Evolutionary conservation across 371 early-diverging fungal species (phyloP).

Genomic region (Phascolomyces articulosus): DNA sequence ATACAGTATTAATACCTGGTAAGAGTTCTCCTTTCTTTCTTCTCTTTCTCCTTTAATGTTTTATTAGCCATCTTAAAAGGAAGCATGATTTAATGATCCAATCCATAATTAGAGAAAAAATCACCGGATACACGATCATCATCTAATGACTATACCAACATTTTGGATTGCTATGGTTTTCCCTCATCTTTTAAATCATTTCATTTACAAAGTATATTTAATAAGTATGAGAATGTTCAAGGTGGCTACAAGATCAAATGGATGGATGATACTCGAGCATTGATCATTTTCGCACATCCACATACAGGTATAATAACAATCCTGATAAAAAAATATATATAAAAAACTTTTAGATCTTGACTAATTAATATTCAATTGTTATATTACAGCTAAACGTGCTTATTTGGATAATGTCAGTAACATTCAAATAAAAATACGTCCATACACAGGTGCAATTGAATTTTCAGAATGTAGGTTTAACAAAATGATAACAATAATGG

Average conservation of each 20-base stretch:
- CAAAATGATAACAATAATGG: background rate
- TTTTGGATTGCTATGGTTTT: conserved; percentile 58
- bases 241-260: conserved; percentile 79
- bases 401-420: conserved; percentile 41
- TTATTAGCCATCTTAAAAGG: no score
- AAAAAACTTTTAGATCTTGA: no score
- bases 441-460: conserved; percentile 32
- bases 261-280: conserved; percentile 72
- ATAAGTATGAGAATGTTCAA: conserved; percentile 52
- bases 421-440: conserved; percentile 28
- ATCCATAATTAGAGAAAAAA: no score
- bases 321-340: background rate
- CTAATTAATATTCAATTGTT: no score
- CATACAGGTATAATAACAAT: conserved; percentile 56
- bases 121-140: background rate
- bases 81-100: no score
- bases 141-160: conserved; percentile 9
- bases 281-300: conserved; percentile 70
- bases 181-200: conserved; percentile 54
- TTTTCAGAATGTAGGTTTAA: conserved; percentile 29
- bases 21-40: background rate
- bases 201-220: conserved; percentile 58
- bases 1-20: background rate
- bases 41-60: no score
- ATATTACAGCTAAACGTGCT: conserved; percentile 45